Evolutionary conservation across 352 stramenopile genomes (phyloP), one percentile per base, ranked within the genome.

Genomic region (Pythium phragmitis): DNA sequence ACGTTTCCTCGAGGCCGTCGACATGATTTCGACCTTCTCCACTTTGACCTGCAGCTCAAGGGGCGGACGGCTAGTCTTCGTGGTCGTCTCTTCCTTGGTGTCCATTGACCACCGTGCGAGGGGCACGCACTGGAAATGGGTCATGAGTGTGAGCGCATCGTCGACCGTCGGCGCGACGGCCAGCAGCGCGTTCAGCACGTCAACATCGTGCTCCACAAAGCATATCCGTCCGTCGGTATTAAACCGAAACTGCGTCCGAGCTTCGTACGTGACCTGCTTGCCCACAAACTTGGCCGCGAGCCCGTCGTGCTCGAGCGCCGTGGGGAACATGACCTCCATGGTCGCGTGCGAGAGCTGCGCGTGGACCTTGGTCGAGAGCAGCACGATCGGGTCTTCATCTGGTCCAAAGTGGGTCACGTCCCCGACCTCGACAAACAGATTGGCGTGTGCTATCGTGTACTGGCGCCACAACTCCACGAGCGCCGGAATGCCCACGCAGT

Each of bases 381-480:
- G 23, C 33, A 75, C 55, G n/a, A 73, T 51, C 16, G 60, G 51
- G 37, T 69, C 56, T 19, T 68, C 65, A 16, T 64, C 53, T 1
- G 59, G 23, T 0, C 65, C 65, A 28, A 57, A 41, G 9, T 61
- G 28, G 46, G 34, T 57, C 39, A 68, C 54, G 17, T 72, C 65
- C 9, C 60, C 65, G 45, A 74, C 37, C 34, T 72, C 54, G 23
- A 77, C 62, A 36, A 65, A 63, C 19, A 74, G 30, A 17, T 60
- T 60, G 19, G 62, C 37, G 37, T 77, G 54, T 23, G 41, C 48
- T n/a, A 51, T 45, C n/a, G 66, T 72, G 67, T 72, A 67, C 30
- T 57, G 26, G n/a, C 60, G 61, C 66, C 69, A 76, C 55, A 68
- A 58, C 7, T 73, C 60, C 14, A 76, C 48, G 48, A 73, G 42